Base-by-base conservation (phyloP, 1,284 basidiomycete genomes). In the Pseudozyma tsukubaensis region DNA sequence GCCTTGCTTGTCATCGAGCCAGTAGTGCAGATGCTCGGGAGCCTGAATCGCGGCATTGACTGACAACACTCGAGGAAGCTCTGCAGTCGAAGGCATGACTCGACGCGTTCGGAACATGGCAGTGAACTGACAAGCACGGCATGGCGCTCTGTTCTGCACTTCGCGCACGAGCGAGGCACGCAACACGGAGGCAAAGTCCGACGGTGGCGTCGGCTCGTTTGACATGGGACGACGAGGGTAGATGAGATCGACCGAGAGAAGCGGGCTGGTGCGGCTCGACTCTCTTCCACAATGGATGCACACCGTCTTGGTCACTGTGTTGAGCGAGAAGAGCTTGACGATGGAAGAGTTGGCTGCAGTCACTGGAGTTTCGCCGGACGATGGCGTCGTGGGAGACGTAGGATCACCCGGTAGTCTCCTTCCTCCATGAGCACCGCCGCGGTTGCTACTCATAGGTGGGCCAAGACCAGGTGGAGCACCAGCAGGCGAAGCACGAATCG, bases 31-130 rank as follows among this genome's bases (percentile, higher is more conserved):
- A 51, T 89, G 89, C 29, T 97, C 94, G 0, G 92, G 89, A 21
- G 89, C 91, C 61, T 91, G 89, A 4, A 93, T 91, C 37, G 89
- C 90, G 0, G 94, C 91, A 83, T 98, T 98, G 73, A 99, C 86
- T 0, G 92, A 91, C 9, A 99, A 86, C n/a, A 97, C 88, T 0
- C 92, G 90, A 0, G 96, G 96, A 3, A 98, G 86, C 59, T 77
- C 76, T 10, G 76, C 69, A 1, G 74, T 73, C 8, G 67, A 24
- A 0, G 90, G 86, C 35, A 95, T 89, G 0, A 90, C 89, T 6
- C 94, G 89, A 45, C 88, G 88, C 19, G 91, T 91, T 40, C 90
- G 88, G 65, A 76, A 76, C 69, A 76, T 72, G 50, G 73, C 69
- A 10, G 73, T 76, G 16, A 68, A 76, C 40, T 77, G 71, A 86